A percentile compares a stretch with the other conserved stretches of the same genome.
Conservation (phyloP, 2,329 filamentous ascomycete species). For the Exophiala bonariae region DNA sequence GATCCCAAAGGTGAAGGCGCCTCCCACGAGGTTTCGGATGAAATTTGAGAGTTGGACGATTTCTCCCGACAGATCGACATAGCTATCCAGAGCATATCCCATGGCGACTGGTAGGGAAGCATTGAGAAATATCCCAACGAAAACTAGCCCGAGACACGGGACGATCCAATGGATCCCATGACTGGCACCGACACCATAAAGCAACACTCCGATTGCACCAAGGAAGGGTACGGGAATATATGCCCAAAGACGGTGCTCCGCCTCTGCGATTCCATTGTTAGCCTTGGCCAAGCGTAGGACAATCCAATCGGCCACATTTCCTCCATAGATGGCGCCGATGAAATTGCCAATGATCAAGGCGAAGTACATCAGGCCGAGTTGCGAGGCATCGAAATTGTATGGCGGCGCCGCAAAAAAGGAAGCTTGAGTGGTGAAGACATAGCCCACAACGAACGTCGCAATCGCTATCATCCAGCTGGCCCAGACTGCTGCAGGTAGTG, state of each 20-base stretch:
- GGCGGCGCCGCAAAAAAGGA: slow-evolving; percentile 17
- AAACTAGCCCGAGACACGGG: slow-evolving; percentile 37
- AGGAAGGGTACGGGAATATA: slow-evolving; percentile 37
- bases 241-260: slow-evolving; percentile 28
- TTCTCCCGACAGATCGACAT: slow-evolving; percentile 39
- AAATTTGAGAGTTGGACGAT: slow-evolving; percentile 39
- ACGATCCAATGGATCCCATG: slow-evolving; percentile 45
- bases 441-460: neutral
- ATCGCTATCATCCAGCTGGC: slow-evolving; percentile 3
- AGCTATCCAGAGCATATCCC: slow-evolving; percentile 44
- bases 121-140: slow-evolving; percentile 43
- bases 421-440: slow-evolving; percentile 2
- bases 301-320: slow-evolving; percentile 26
- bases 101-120: slow-evolving; percentile 41
- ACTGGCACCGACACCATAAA: slow-evolving; percentile 55
- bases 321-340: slow-evolving; percentile 15
- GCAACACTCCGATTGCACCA: slow-evolving; percentile 44
- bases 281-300: slow-evolving; percentile 22
- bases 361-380: slow-evolving; percentile 38
- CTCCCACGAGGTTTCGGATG: too few species aligned
- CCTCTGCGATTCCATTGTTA: slow-evolving; percentile 27
- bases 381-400: slow-evolving; percentile 38
- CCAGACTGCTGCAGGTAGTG: slow-evolving; percentile 1
- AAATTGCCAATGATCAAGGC: neutral
- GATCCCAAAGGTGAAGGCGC: neutral